Base-by-base conservation (phyloP, 441 rosid genomes). In the Omphalea diandra region DNA sequence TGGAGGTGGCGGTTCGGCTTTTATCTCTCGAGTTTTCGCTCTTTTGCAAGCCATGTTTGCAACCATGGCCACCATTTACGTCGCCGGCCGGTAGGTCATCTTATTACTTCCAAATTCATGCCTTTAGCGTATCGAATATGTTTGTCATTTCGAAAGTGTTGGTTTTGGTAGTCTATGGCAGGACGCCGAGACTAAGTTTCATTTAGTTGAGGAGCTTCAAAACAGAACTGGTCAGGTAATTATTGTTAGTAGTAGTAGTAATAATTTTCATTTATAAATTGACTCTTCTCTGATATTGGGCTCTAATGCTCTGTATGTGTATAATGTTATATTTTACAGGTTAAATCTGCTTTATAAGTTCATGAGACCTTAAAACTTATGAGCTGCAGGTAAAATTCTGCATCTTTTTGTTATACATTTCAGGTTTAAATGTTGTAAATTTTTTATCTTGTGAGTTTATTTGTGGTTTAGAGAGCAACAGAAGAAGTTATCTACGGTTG, bases 301-400 rank as follows among this genome's bases (percentile, higher is more conserved):
- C n/a, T n/a, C n/a, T n/a, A n/a, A n/a, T n/a, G n/a, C n/a, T n/a
- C n/a, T n/a, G n/a, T n/a, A n/a, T n/a, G 1, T 41, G 7, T 7
- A 40, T 32, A 4, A 7, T 20, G 5, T 43, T 29, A 14, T n/a
- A 31, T 4, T 0, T 59, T 76, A 57, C 75, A 94, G 98, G 94
- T 90, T 11, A 77, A 84, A 77, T 83, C 98, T 79, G 88, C 92
- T 15, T 71, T 91, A 63, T 88, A 96, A 6, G 96, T 94, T 71
- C 96, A 86, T 62, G 98, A 85, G 76, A 87, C 97, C 6, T 77
- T 94, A 74, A 91, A 91, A 84, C 82, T 93, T 70, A 83, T 88
- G 63, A 80, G 29, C 31, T 68, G 63, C 63, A 56, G 71, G 71
- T 68, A n/a, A 26, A 62, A 1, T 35, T 17, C 26, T 11, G 24